A percentile compares a stretch with the other conserved stretches of the same genome.
Evolutionary conservation across 2,329 filamentous ascomycete genomes (phyloP).

Genomic region (Lachnellula subtilissima): DNA sequence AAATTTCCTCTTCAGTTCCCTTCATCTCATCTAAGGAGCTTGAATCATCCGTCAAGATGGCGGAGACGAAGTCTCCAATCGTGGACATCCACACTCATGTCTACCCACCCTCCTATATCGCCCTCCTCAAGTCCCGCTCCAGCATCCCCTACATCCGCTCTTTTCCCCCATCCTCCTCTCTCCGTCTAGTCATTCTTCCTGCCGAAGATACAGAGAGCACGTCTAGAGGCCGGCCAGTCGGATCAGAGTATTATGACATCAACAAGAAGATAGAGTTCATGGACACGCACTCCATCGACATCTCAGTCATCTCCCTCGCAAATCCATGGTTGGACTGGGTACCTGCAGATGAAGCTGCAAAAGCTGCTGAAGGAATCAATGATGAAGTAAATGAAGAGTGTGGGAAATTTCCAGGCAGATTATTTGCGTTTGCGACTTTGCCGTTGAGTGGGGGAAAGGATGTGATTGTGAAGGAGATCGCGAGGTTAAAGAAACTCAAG

Average conservation of each 20-base stretch:
- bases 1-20: neutral
- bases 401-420: constrained; percentile 54
- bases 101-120: constrained; percentile 61
- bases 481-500: constrained; percentile 54
- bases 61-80: constrained; percentile 36
- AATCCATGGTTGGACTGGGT: constrained; percentile 95
- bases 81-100: constrained; percentile 68
- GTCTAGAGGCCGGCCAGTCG: constrained; percentile 74
- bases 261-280: constrained; percentile 80
- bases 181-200: constrained; percentile 63
- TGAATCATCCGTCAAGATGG: constrained; percentile 8
- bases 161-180: constrained; percentile 52
- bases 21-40: neutral
- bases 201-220: constrained; percentile 50
- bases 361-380: constrained; percentile 66
- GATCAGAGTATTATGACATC: constrained; percentile 77
- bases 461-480: constrained; percentile 60
- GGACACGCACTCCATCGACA: constrained; percentile 74
- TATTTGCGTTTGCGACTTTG: constrained; percentile 80
- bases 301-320: constrained; percentile 81
- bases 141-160: constrained; percentile 67
- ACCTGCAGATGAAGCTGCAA: constrained; percentile 51
- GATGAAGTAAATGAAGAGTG: constrained; percentile 73
- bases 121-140: constrained; percentile 53
- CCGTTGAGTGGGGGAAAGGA: constrained; percentile 65